phyloP scores from a whole-genome alignment of 768 basidiomycete species.

The Roridomyces roridus region DNA sequence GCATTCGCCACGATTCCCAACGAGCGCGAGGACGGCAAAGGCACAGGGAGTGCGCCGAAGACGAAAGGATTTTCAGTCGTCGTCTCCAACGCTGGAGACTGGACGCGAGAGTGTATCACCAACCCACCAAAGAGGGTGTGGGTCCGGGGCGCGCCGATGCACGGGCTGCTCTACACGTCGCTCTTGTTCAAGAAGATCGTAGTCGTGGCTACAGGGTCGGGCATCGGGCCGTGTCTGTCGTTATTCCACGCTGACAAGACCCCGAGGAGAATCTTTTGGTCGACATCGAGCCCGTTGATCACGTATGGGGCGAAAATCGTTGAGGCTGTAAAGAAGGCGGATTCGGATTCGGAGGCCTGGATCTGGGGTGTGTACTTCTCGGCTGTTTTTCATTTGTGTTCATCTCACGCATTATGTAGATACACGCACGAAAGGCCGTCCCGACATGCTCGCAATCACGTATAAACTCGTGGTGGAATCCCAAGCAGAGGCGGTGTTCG shows the following conservation, averaged over 20 bases:
- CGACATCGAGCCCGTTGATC: slow-evolving; percentile 42
- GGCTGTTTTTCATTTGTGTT: neutral
- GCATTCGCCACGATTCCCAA: slow-evolving; percentile 39
- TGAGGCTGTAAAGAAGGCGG: slow-evolving; percentile 42
- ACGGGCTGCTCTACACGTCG: slow-evolving; percentile 56
- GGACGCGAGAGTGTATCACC: slow-evolving; percentile 54
- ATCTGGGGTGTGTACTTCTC: slow-evolving; percentile 24
- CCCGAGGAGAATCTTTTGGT: slow-evolving; percentile 45
- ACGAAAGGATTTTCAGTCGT: slow-evolving; percentile 55
- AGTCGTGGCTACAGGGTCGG: slow-evolving; percentile 55
- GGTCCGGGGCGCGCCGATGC: slow-evolving; percentile 58
- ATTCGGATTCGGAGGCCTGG: slow-evolving; percentile 43
- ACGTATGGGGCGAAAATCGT: slow-evolving; percentile 48
- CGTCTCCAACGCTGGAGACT: slow-evolving; percentile 62
- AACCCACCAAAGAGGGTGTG: slow-evolving; percentile 59
- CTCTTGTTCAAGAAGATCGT: slow-evolving; percentile 56
- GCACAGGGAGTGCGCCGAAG: no score
- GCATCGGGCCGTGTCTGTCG: slow-evolving; percentile 22
- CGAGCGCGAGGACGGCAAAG: slow-evolving; percentile 26
- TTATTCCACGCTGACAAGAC: slow-evolving; percentile 39
- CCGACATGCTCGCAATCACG: slow-evolving; percentile 45
- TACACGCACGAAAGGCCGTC: slow-evolving; percentile 42
- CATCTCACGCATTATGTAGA: slow-evolving; percentile 24
- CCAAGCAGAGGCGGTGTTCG: slow-evolving; percentile 45
- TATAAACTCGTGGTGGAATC: slow-evolving; percentile 42